These are phyloP conservation scores for Alternaria angustiovoidea DNA, from an alignment of 2,329 filamentous ascomycete species.

Conservation along the genomic window DNA sequence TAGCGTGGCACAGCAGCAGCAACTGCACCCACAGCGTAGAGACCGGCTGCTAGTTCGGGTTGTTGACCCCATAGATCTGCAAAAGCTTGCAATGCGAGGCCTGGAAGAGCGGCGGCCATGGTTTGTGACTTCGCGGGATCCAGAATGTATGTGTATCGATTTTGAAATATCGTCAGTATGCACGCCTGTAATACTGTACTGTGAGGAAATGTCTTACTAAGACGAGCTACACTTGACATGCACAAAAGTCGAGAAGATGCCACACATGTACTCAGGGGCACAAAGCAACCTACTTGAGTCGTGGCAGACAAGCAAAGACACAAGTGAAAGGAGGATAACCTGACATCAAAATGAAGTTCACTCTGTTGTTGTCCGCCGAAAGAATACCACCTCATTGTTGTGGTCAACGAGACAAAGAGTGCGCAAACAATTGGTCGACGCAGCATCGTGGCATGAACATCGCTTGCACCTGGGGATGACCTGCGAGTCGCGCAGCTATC, in stretches of 20 bases:
- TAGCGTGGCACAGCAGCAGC: background rate
- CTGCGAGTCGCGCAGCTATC: background rate
- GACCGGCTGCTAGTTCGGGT: background rate
- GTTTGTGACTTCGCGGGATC: too few relatives aligned
- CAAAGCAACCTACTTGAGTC: background rate
- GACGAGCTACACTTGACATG: background rate
- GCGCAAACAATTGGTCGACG: background rate
- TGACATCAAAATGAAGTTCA: background rate
- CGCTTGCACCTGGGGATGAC: background rate
- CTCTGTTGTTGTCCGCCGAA: background rate
- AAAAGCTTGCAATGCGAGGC: background rate
- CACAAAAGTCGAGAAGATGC: background rate
- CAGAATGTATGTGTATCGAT: background rate
- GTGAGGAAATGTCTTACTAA: background rate
- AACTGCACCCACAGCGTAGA: slow-evolving; percentile 2
- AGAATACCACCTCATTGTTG: background rate
- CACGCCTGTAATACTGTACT: background rate
- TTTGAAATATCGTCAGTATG: background rate
- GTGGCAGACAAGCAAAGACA: background rate
- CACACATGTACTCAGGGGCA: background rate
- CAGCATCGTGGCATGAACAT: background rate
- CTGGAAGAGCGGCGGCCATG: background rate
- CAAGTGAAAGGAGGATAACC: background rate
- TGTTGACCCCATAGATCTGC: background rate
- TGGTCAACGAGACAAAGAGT: background rate